These are phyloP conservation scores for Chrysoporthe deuterocubensis DNA, from an alignment of 2,329 filamentous ascomycete species.

Conservation along the genomic window DNA sequence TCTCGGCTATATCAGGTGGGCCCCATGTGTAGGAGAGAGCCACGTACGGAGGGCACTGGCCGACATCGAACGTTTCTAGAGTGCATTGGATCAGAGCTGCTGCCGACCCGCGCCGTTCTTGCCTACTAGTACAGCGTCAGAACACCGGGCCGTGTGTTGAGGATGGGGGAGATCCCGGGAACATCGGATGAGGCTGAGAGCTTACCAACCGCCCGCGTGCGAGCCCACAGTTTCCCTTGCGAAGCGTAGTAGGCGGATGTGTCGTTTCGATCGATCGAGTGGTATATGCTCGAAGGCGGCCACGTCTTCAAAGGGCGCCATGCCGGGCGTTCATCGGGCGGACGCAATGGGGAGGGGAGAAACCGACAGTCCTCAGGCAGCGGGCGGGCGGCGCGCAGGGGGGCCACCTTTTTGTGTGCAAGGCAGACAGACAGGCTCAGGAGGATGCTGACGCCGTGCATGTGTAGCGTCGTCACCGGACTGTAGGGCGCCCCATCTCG, in stretches of 20 bases:
- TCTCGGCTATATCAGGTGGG: constrained; percentile 16
- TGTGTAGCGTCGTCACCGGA: background rate
- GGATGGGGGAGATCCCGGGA: background rate
- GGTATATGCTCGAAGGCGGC: constrained; percentile 12
- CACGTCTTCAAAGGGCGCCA: background rate
- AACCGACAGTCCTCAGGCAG: no score
- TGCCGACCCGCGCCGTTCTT: background rate
- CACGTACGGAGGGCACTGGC: constrained; percentile 31
- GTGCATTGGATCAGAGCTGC: constrained; percentile 10
- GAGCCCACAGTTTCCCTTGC: background rate
- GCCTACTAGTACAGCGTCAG: background rate
- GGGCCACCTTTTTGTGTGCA: background rate
- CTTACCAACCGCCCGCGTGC: background rate
- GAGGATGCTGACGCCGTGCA: constrained; percentile 7
- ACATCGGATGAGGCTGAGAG: background rate
- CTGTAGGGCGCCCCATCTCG: background rate
- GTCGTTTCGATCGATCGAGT: constrained; percentile 7
- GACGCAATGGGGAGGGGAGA: background rate
- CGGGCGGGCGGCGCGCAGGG: background rate
- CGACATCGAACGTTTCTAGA: constrained; percentile 29
- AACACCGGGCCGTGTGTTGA: background rate
- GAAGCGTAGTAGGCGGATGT: constrained; percentile 16
- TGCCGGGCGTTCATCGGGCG: background rate
- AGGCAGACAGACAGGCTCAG: background rate
- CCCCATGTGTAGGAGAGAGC: constrained; percentile 36